A percentile compares a stretch with the other conserved stretches of the same genome.
Evolutionary conservation across 2,329 filamentous ascomycete species (phyloP).

Genomic region (Falciphora oryzae): DNA sequence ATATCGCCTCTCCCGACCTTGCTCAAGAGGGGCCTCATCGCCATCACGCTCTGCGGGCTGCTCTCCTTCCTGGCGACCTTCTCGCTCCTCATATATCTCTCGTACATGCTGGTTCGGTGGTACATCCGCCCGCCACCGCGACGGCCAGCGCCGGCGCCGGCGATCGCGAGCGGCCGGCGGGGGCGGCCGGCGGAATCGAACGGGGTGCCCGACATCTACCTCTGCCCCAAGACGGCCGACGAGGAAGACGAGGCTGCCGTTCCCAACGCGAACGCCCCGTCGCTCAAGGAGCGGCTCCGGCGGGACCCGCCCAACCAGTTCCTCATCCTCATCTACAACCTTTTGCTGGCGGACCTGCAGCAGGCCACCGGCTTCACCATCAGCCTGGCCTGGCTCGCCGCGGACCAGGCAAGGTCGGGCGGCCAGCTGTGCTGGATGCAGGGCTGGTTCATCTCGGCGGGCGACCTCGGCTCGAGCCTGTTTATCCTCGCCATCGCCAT

Average conservation of each 20-base stretch:
- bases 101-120: background rate
- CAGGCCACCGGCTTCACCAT: slow-evolving; percentile 60
- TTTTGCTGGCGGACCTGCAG: slow-evolving; percentile 62
- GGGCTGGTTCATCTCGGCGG: slow-evolving; percentile 63
- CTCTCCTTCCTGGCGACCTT: background rate
- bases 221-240: background rate
- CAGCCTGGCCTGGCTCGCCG: slow-evolving; percentile 52
- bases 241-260: background rate
- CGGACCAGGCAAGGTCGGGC: slow-evolving; percentile 47
- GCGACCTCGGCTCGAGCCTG: slow-evolving; percentile 59
- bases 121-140: background rate
- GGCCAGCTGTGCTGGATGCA: slow-evolving; percentile 54
- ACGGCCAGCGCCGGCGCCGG: background rate
- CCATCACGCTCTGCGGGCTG: background rate
- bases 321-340: slow-evolving; percentile 62
- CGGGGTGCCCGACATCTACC: background rate
- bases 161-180: background rate
- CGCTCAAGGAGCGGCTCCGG: slow-evolving; percentile 19
- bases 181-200: background rate
- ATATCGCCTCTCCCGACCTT: background rate
- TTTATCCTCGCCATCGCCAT: slow-evolving; percentile 62
- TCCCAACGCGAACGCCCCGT: background rate
- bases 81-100: background rate
- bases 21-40: background rate
- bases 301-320: slow-evolving; percentile 55